These are phyloP conservation scores for Pulveroboletus ravenelii DNA, from an alignment of 768 basidiomycete genomes.

Conservation along the genomic window DNA sequence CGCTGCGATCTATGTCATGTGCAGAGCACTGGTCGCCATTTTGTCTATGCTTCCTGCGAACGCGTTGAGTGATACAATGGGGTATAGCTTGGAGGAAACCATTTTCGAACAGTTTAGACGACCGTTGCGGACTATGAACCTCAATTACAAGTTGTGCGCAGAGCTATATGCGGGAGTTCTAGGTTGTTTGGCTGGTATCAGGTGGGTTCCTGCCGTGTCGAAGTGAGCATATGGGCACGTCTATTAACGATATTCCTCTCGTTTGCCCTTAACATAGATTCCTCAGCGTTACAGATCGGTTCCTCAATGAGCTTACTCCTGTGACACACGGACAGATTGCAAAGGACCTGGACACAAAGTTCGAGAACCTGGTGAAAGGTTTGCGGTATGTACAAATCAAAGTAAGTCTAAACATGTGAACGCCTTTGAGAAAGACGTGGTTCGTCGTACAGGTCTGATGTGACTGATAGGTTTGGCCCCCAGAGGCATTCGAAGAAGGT, in stretches of 20 bases:
- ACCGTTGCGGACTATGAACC: slow-evolving; percentile 58
- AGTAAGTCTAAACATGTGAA: slow-evolving; percentile 34
- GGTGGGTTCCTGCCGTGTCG: slow-evolving; percentile 43
- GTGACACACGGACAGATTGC: slow-evolving; percentile 69
- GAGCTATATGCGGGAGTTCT: slow-evolving; percentile 82
- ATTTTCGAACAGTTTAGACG: slow-evolving; percentile 81
- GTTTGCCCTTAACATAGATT: slow-evolving; percentile 47
- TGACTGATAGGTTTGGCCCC: slow-evolving; percentile 75
- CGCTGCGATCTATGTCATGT: slow-evolving; percentile 86
- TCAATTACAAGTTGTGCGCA: slow-evolving; percentile 76
- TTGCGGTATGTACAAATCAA: slow-evolving; percentile 80
- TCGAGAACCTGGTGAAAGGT: slow-evolving; percentile 80
- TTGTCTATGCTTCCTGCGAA: slow-evolving; percentile 71
- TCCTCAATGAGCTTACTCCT: slow-evolving; percentile 72
- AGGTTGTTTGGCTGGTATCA: slow-evolving; percentile 74
- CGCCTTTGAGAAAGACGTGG: neutral
- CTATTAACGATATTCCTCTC: neutral
- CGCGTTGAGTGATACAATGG: slow-evolving; percentile 70
- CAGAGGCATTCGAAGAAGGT: slow-evolving; percentile 88
- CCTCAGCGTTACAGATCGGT: slow-evolving; percentile 88
- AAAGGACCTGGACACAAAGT: slow-evolving; percentile 77
- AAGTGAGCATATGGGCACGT: neutral
- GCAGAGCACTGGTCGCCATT: slow-evolving; percentile 75
- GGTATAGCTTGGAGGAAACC: slow-evolving; percentile 78
- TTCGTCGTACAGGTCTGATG: neutral